Evolutionary conservation across 768 basidiomycete genomes (phyloP), one percentile per base, ranked within the genome.

Genomic region (Boletus sp.): DNA sequence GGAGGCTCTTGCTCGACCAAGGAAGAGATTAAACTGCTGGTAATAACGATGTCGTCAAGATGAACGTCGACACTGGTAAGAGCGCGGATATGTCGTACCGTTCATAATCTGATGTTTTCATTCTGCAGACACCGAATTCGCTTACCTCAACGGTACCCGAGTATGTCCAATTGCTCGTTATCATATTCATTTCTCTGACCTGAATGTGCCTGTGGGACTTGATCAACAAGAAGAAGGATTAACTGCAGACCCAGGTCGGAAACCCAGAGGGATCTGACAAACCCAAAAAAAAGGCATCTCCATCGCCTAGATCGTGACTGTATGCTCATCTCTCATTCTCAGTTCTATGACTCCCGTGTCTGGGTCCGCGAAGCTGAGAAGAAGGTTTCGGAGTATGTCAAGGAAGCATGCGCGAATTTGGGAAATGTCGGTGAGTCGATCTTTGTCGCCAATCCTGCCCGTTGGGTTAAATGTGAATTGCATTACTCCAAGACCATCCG

Each of bases 291-390:
- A 98, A 98, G 86, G 88, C 86, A 54, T 69, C 56, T 12, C 12
- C 18, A 24, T 42, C 8, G 3, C 12, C 46, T 49, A 4, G 50
- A 47, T 50, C 29, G 5, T 17, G 47, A 18, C 24, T 37, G 15
- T 17, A 7, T 4, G 37, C 54, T 56, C 15, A 59, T 39, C 10
- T 47, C 29, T 15, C 17, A 8, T 33, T 32, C 29, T 17, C 60
- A 90, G 89, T 88, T 74, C 80, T 96, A 95, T 77, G 94, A 96
- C 74, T 94, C 94, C 49, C 92, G 96, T 79, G 88, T 95, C 57
- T 98, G 96, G 96, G 93, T 98, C 50, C 91, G 96, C 67, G 94
- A 97, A 77, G 95, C 94, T 63, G 94, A 98, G 80, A 94, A 95
- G 85, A 95, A 94, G 20, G 83, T 98, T 63, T 45, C 72, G 47